These are phyloP conservation scores for Wickerhamiella occidentalis DNA, from an alignment of 805 yeast genomes.

Conservation along the genomic window DNA sequence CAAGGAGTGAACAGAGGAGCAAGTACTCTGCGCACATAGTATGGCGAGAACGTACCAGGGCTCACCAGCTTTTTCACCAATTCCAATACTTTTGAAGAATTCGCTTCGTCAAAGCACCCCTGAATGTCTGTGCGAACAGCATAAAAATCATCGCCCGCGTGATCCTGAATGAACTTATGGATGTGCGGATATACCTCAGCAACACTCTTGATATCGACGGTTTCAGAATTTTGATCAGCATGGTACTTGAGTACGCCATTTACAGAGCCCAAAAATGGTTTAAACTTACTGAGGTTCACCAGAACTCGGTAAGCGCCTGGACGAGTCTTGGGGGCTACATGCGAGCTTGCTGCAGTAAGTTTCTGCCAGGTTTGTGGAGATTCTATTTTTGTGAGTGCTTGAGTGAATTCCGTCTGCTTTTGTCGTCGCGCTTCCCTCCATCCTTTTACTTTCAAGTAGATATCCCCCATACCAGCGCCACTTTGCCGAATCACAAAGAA, in stretches of 20 bases:
- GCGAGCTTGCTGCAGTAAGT: not conserved
- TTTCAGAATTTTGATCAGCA: conserved; percentile 28
- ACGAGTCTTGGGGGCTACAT: conserved; percentile 17
- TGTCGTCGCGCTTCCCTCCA: not conserved
- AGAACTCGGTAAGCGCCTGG: conserved; percentile 16
- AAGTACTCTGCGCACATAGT: not conserved
- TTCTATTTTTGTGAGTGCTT: not conserved
- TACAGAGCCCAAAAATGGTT: conserved; percentile 6
- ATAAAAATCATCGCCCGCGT: conserved; percentile 30
- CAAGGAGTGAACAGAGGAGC: not conserved
- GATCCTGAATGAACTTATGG: conserved; percentile 28
- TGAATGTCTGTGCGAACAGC: conserved; percentile 64
- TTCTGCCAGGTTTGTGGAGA: not conserved
- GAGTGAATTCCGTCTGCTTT: not conserved
- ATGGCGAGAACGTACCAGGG: not conserved
- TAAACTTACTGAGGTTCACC: conserved; percentile 17
- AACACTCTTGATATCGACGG: conserved; percentile 24
- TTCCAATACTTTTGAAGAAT: conserved; percentile 15
- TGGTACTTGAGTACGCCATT: conserved; percentile 28
- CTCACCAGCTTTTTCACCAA: not conserved
- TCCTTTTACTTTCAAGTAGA: not conserved
- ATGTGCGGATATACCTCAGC: conserved; percentile 31
- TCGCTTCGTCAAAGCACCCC: conserved; percentile 62
- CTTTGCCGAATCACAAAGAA: not conserved
- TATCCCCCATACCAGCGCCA: not conserved